Conservation (phyloP, 805 yeast genomes). For the Sporopachydermia quercuum region DNA sequence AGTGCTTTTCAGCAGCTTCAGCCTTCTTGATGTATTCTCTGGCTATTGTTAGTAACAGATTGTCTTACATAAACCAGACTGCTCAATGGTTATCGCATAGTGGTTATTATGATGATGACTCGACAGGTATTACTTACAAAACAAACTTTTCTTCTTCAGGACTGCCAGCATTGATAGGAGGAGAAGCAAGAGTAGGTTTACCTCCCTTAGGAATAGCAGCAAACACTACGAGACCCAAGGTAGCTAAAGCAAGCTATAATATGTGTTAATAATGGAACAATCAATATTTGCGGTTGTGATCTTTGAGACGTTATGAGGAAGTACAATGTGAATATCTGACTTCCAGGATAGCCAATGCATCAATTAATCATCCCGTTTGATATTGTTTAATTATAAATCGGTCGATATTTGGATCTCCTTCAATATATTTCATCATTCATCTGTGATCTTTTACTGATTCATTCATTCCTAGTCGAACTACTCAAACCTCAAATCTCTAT, state of each 20-base stretch:
- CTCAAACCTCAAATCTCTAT: background rate
- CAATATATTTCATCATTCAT: too few species aligned
- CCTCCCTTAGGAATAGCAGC: constrained; percentile 55
- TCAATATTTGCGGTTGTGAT: too few species aligned
- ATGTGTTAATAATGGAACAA: too few species aligned
- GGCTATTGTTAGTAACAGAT: constrained; percentile 3
- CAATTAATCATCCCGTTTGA: too few species aligned
- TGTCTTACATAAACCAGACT: too few species aligned
- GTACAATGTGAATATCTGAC: too few species aligned
- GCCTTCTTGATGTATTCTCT: constrained; percentile 47
- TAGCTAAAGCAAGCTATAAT: constrained; percentile 65
- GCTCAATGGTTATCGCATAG: too few species aligned
- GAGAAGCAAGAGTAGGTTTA: constrained; percentile 39
- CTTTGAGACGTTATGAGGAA: constrained; percentile 3
- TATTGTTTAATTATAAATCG: too few species aligned
- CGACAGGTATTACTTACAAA: constrained; percentile 11
- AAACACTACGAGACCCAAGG: constrained; percentile 54
- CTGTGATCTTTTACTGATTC: background rate
- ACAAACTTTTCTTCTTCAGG: constrained; percentile 87
- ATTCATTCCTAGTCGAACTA: background rate
- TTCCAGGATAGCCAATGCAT: too few species aligned
- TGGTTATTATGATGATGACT: too few species aligned
- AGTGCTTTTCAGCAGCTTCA: constrained; percentile 20
- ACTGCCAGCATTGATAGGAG: constrained; percentile 60
- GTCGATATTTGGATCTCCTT: too few species aligned